Base-by-base conservation (phyloP, 257 asterid genomes). In the Forsythia viridissima region DNA sequence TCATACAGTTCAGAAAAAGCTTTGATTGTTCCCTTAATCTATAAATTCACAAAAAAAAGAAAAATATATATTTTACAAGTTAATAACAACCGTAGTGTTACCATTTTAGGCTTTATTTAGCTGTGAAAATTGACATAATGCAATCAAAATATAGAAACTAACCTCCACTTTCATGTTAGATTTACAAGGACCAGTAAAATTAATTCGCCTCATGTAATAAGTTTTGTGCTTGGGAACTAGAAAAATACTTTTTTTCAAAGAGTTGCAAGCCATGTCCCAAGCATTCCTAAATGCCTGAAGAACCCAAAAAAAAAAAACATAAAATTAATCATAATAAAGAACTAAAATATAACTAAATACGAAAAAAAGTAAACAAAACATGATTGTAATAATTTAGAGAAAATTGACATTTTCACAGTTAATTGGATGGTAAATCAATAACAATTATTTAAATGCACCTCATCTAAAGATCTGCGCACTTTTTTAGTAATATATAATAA, bases 11-110 rank as follows among this genome's bases (percentile, higher is more conserved):
- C 55, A 34, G 89, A 85, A 10, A 91, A 89, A 18, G 95, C 91
- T 88, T 83, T 87, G 3, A 94, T 80, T 39, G 87, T 87, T 39
- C 98, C 98, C 76, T 70, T 82, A 70, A 94, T 90, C 98, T 94
- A 65, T 75, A 70, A 24, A 51, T 67, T 37, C 66, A 74, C 8
- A 18, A 43, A 57, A 30, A 30, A 38, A 21, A 51, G 2, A 46
- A 68, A 65, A 15, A 55, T 11, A 76, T 39, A n/a, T 24, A 41
- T 12, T 3, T 73, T 30, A 73, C 20, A 4, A 34, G 4, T 37
- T 43, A 44, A 18, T 20, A 0, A 67, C 39, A 3, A 67, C 10
- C 8, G 6, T 34, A 30, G 2, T 30, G 34, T 30, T 30, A 30
- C 34, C 34, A 30, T 36, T 34, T n/a, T 4, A 36, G 76, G 6